Percentiles rank a stretch among this genome's conserved stretches.
These are phyloP conservation scores for Yamadazyma sp. DNA, from an alignment of 1,139 yeast species.

Conservation along the genomic window DNA sequence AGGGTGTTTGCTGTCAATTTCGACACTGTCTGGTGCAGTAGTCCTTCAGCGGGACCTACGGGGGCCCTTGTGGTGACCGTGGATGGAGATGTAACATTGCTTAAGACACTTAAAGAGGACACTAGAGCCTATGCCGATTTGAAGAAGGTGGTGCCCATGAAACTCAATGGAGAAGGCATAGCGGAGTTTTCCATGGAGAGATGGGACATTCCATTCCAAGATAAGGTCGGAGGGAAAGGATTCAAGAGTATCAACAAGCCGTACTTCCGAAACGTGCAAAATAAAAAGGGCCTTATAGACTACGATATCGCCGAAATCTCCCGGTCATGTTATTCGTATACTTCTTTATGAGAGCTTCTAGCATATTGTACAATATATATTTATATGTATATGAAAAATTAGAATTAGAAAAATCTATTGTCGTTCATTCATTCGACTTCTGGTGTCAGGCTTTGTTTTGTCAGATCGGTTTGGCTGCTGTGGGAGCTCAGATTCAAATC, in stretches of 20 bases:
- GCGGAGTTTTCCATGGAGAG: conserved; percentile 14
- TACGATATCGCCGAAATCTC: conserved; percentile 37
- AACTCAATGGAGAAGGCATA: conserved; percentile 4
- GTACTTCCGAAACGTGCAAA: conserved; percentile 31
- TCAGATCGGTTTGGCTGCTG: background rate
- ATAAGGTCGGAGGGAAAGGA: conserved; percentile 44
- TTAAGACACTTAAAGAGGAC: conserved; percentile 19
- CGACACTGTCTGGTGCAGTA: conserved; percentile 33
- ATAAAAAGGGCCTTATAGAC: conserved; percentile 30
- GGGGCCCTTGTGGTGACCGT: conserved; percentile 43
- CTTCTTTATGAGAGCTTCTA: conserved; percentile 14
- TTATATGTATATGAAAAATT: background rate
- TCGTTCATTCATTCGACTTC: conserved; percentile 1
- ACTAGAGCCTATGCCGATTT: conserved; percentile 17
- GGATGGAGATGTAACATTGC: conserved; percentile 46
- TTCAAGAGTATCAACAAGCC: conserved; percentile 38
- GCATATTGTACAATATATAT: background rate
- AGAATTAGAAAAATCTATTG: background rate
- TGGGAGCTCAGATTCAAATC: conserved; percentile 1
- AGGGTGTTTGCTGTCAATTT: conserved; percentile 34
- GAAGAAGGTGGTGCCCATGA: conserved; percentile 5
- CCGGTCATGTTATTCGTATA: conserved; percentile 16
- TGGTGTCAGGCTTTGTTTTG: too few relatives aligned
- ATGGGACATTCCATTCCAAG: conserved; percentile 35
- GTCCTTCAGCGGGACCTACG: conserved; percentile 11